Conservation (phyloP, 495 filamentous ascomycete species). For the Podospora bellae-mahoneyi region DNA sequence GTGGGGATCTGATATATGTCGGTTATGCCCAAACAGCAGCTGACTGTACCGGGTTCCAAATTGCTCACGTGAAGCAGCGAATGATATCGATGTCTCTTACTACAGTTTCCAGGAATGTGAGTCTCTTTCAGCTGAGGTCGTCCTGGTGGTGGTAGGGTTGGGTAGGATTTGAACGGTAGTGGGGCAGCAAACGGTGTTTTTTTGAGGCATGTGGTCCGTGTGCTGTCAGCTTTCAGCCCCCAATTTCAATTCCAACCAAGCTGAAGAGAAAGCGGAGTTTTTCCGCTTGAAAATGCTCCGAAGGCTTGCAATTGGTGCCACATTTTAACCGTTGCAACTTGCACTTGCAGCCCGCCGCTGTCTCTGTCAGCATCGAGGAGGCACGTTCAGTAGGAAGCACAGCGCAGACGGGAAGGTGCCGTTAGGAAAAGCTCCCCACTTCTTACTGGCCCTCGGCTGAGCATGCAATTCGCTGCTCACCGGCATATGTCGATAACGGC, state of each 20-base stretch:
- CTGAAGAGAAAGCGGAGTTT: neutral
- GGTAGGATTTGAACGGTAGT: conserved; percentile 3
- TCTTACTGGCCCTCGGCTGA: neutral
- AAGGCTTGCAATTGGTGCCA: neutral
- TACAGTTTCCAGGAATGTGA: neutral
- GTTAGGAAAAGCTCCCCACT: neutral
- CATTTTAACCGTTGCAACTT: neutral
- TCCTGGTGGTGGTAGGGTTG: neutral
- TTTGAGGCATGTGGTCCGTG: neutral
- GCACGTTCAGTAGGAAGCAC: neutral
- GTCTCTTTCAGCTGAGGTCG: conserved; percentile 5
- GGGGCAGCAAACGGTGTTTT: neutral
- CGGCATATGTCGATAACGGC: conserved; percentile 10
- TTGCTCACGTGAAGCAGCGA: neutral
- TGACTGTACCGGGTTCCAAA: neutral
- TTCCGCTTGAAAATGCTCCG: neutral
- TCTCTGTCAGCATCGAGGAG: neutral
- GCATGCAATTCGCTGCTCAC: conserved; percentile 14
- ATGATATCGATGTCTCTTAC: neutral
- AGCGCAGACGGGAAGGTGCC: neutral
- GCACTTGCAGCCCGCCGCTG: neutral
- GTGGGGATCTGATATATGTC: neutral
- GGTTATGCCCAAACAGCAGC: neutral
- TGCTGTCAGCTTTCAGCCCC: neutral
- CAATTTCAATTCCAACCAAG: neutral